phyloP scores from a whole-genome alignment of 345 rosid genomes.

The Viola odorata region DNA sequence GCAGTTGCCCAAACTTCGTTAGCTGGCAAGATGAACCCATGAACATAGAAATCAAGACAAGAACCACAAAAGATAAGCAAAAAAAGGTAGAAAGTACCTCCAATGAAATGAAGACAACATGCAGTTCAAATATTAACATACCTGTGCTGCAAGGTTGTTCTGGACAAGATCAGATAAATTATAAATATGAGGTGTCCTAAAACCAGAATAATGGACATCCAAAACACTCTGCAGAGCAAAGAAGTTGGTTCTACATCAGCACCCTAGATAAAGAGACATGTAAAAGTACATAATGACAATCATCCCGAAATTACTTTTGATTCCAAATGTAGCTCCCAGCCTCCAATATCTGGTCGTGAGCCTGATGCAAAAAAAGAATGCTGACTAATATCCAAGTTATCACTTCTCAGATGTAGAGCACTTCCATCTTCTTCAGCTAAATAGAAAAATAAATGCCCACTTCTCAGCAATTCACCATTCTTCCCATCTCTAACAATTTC shows the following conservation, averaged over 20 bases:
- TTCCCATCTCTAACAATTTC: conserved; percentile 27
- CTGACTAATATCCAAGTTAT: conserved; percentile 24
- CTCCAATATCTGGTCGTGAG: conserved; percentile 53
- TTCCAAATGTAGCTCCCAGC: conserved; percentile 80
- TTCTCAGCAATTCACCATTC: conserved; percentile 47
- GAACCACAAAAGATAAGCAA: not conserved
- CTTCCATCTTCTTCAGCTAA: conserved; percentile 75
- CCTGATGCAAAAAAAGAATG: conserved; percentile 66
- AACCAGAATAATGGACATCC: conserved; percentile 77
- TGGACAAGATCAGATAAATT: conserved; percentile 75
- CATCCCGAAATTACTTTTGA: conserved; percentile 38
- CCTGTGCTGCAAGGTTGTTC: conserved; percentile 54
- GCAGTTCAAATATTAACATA: conserved; percentile 20
- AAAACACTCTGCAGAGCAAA: conserved; percentile 40
- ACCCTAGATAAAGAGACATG: conserved; percentile 7
- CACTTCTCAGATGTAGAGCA: conserved; percentile 41
- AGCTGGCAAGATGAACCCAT: conserved; percentile 32
- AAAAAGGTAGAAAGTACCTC: conserved; percentile 6
- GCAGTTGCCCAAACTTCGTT: conserved; percentile 37
- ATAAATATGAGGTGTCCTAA: conserved; percentile 74
- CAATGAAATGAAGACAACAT: conserved; percentile 3
- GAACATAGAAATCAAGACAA: not conserved
- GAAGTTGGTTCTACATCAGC: conserved; percentile 20
- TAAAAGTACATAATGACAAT: not conserved
- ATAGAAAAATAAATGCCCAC: conserved; percentile 70